Evolutionary conservation across 495 filamentous ascomycete species (phyloP), one percentile per base, ranked within the genome.

Genomic region (Penicillium chermesinum): DNA sequence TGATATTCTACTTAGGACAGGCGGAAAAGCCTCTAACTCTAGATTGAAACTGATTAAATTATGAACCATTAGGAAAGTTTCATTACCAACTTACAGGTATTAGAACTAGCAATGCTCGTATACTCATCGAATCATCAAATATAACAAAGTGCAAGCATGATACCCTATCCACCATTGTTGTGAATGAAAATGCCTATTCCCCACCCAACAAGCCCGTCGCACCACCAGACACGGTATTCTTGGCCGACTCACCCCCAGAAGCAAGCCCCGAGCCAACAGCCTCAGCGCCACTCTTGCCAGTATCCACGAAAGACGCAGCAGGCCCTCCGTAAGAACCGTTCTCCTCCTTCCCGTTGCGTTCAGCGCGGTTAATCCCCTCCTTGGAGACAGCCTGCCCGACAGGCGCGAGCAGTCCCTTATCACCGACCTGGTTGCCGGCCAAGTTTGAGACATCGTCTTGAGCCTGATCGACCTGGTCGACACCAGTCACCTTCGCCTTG

Each of bases 401-500:
- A 10, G 82, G 81, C 36, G 78, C 69, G 0, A 74, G 69, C 1
- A 87, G 56, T 0, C 85, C 83, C 42, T 77, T 81, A 44, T 84
- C 79, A 27, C 85, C 82, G 10, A 86, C 55, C 46, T 84, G 81
- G 45, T 75, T 76, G 3, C 73, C 73, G 12, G 78, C 74, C 16
- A 82, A 64, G 60, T 74, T 71, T 61, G 85, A 65, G 17, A 80
- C 71, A 48, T 73, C 72, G 64, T 83, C 82, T 64, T 87, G 85
- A 15, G 86, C 65, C 4, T 70, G 77, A 62, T 85, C 72, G 53
- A 84, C 72, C 61, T 82, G 77, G 1, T 75, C 53, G 61, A 82
- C 64, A 53, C 75, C 73, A 16, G 80, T 85, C n/a, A 86, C 52
- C 69, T 86, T 87, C 46, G 79, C 68, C 43, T 83, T 82, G 66